Evolutionary conservation across 2,329 filamentous ascomycete species (phyloP).

Genomic region (Mycosphaerelloides madeirae): DNA sequence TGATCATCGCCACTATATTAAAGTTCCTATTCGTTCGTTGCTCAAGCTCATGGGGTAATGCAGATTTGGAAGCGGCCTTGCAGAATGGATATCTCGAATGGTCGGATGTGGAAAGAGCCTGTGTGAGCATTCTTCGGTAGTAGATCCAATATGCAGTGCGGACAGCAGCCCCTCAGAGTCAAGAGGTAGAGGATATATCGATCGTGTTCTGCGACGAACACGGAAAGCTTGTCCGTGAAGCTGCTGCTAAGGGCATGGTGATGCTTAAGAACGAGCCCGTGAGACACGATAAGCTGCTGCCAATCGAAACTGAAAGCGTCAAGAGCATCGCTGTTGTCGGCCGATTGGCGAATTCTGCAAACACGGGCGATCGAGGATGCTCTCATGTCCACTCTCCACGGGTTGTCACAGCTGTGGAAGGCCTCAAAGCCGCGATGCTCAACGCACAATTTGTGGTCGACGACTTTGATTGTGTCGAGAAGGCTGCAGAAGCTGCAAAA

Average conservation of each 20-base stretch:
- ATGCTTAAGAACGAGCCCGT: slow-evolving; percentile 15
- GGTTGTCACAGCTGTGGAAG: slow-evolving; percentile 12
- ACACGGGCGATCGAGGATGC: slow-evolving; percentile 12
- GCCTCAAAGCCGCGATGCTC: slow-evolving; percentile 8
- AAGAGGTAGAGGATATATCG: slow-evolving; percentile 2
- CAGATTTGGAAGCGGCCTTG: too few relatives aligned
- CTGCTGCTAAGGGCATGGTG: slow-evolving; percentile 15
- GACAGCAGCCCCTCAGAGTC: too few relatives aligned
- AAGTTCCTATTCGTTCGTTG: too few relatives aligned
- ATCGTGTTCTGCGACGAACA: slow-evolving; percentile 13
- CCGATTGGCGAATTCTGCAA: slow-evolving; percentile 10
- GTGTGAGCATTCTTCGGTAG: too few relatives aligned
- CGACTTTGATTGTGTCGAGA: slow-evolving; percentile 7
- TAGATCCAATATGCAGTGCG: too few relatives aligned
- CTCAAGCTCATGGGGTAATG: too few relatives aligned
- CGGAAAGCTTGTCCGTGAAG: slow-evolving; percentile 11
- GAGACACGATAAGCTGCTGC: background rate
- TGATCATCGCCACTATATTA: too few relatives aligned
- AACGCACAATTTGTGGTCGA: slow-evolving; percentile 3
- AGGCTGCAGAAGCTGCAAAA: slow-evolving; percentile 4
- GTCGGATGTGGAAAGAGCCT: too few relatives aligned
- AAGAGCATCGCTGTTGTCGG: slow-evolving; percentile 1
- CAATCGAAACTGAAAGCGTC: background rate
- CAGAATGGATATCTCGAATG: too few relatives aligned
- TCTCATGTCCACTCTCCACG: slow-evolving; percentile 12